Evolutionary conservation across 192 early-diverging fungal genomes (phyloP), one percentile per base, ranked within the genome.

Genomic region (Lunasporangiospora selenospora): DNA sequence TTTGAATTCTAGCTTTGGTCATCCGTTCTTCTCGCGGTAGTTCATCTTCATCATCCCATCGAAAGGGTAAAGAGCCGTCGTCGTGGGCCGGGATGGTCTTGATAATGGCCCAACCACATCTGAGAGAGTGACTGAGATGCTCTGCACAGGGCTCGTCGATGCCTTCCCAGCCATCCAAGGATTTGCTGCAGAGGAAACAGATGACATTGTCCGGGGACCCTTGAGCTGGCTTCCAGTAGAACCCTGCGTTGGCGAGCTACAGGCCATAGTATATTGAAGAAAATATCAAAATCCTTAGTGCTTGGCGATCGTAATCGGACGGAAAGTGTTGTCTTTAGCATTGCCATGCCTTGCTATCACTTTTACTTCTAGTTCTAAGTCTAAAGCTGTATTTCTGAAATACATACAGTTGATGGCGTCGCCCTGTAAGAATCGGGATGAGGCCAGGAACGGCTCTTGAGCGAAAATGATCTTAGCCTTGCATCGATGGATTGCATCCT

Each of bases 221-320:
- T 6, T 32, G 1, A 19, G 33, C 11, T 1, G 67, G 76, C 15
- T 43, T 50, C 45, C 50, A 78, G 33, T 58, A 78, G 36, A 78
- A 78, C 32, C 76, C 76, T 37, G 76, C 67, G 7, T 62, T 49
- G 30, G 76, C 56, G 4, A 78, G 50, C 76, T 77, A 62, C 27
- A 10, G 4, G 37, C 32, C 10, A 12, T 18, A 44, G 15, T n/a
- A 16, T 19, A 10, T 6, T 24, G 26, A 6, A 23, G 26, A 40
- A 40, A 51, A 49, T 30, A 34, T 36, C 42, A 21, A 23, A 12
- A 27, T 19, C 12, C 10, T 4, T 24, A 19, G 10, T 40, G 7
- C 31, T 1, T 48, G 15, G 24, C 30, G 29, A 31, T 11, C 10
- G 18, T 18, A 23, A 48, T 33, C 18, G 0, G 4, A 16, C 33